Evolutionary conservation across 768 basidiomycete species (phyloP).

Genomic region (Tephrocybe rancida): DNA sequence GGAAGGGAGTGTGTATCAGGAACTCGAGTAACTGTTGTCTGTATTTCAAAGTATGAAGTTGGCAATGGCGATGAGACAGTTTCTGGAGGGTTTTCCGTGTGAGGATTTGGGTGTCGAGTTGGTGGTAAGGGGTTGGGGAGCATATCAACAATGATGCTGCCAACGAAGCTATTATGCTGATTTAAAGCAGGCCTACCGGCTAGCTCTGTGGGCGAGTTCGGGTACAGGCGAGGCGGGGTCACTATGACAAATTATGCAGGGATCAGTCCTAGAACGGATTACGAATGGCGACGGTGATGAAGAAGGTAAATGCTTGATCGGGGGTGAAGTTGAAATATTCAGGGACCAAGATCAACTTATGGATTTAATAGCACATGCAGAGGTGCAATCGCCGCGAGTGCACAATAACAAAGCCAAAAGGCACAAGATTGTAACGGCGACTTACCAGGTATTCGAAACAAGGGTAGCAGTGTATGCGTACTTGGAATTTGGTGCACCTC

Average conservation of each 20-base stretch:
- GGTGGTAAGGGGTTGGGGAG: conserved; percentile 42
- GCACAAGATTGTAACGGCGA: not conserved
- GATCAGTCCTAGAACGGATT: conserved; percentile 9
- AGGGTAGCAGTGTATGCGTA: conserved; percentile 3
- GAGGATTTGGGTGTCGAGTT: conserved; percentile 18
- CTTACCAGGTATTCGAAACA: conserved; percentile 8
- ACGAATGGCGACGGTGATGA: conserved; percentile 2
- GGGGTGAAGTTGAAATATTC: not conserved
- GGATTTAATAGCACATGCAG: not conserved
- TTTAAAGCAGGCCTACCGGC: not conserved
- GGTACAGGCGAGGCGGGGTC: not conserved
- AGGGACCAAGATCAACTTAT: conserved; percentile 3
- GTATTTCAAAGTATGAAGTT: not conserved
- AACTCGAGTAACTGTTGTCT: not conserved
- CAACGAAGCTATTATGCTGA: conserved; percentile 17
- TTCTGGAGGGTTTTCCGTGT: conserved; percentile 8
- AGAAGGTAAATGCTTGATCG: conserved; percentile 2
- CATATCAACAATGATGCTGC: conserved; percentile 58
- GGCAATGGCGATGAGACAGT: not conserved
- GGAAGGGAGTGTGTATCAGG: conserved; percentile 1
- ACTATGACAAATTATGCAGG: not conserved
- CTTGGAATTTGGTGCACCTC: conserved; percentile 1
- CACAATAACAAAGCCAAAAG: not conserved
- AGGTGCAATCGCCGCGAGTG: not conserved
- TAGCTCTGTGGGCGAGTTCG: not conserved